A percentile compares a stretch with the other conserved stretches of the same genome.
Conservation (phyloP, 805 yeast genomes). For the Ogataea saltuana region DNA sequence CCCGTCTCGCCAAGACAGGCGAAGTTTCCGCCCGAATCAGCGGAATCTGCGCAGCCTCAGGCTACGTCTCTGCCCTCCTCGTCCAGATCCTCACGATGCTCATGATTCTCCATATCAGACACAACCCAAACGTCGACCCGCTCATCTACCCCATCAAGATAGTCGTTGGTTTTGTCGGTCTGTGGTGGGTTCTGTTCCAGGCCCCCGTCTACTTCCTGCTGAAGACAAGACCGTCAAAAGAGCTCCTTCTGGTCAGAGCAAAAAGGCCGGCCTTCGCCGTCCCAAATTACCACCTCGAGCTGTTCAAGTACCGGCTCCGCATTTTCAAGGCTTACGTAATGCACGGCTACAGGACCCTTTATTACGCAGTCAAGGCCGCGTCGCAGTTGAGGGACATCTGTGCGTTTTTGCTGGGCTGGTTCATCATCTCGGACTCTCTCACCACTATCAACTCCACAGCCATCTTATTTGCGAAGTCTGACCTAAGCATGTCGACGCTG, state of each 20-base stretch:
- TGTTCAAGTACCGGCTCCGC: conserved; percentile 15
- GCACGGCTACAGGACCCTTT: conserved; percentile 65
- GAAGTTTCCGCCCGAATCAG: conserved; percentile 52
- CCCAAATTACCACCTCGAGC: conserved; percentile 11
- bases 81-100: conserved; percentile 64
- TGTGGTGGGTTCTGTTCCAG: conserved; percentile 79
- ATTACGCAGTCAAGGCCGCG: conserved; percentile 58
- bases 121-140: conserved; percentile 24
- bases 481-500: conserved; percentile 66
- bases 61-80: conserved; percentile 66
- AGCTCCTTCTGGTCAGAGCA: conserved; percentile 26
- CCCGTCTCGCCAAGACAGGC: conserved; percentile 30
- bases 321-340: conserved; percentile 38
- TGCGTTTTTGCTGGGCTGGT: conserved; percentile 73
- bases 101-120: conserved; percentile 33
- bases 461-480: conserved; percentile 70
- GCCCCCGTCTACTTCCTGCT: conserved; percentile 55
- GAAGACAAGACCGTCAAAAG: conserved; percentile 45
- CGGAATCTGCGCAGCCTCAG: conserved; percentile 71
- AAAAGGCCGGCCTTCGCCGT: conserved; percentile 13
- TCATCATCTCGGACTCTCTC: conserved; percentile 69
- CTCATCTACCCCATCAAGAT: conserved; percentile 48
- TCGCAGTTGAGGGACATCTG: conserved; percentile 61
- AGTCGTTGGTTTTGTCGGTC: conserved; percentile 64
- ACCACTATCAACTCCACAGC: conserved; percentile 83